Evolutionary conservation across 78 protist genomes (phyloP), one percentile per base, ranked within the genome.

Genomic region (Carpediemonas membranifera): DNA sequence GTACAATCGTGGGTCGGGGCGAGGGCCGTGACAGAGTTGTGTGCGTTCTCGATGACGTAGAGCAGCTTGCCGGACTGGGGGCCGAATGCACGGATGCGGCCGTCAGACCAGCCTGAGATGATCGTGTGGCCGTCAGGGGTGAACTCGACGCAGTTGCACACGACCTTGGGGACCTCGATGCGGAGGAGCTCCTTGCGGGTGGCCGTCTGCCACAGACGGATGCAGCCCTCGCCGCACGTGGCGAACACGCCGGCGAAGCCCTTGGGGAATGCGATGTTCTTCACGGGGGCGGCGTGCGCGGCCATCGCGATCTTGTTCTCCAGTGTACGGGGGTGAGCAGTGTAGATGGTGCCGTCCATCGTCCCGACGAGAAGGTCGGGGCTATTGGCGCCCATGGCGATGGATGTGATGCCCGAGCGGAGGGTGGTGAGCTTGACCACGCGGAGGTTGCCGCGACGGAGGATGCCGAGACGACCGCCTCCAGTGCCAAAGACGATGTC

Each of bases 31-130:
- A 80, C 81, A 0, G 71, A 82, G 39, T 68, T 24, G 65, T 84
- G 89, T 7, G 89, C 89, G 58, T 79, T 75, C 71, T 74, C 36
- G 74, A 84, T 79, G 24, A 59, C 81, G 67, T 24, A 82, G 35
- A 70, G 13, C 9, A 79, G 64, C 44, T 59, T 70, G 21, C 89
- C 85, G 5, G 82, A 68, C 71, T 84, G 73, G 35, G 89, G 89
- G 11, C 78, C 84, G 28, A 84, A 84, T 28, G 82, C 82, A 16
- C 89, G 78, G 47, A 84, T 52, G 50, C 59, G 62, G 37, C 85
- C 90, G 59, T 85, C 90, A 27, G 35, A 14, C 86, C 85, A 80
- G 1, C 85, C 85, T 27, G 59, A n/a, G 35, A 80, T 1, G 51
- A 85, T 68, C 47, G 5, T 13, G 21, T 9, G 5, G 47, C 47